Evolutionary conservation across 1,284 basidiomycete species (phyloP).

Genomic region (Peniophora sp.): DNA sequence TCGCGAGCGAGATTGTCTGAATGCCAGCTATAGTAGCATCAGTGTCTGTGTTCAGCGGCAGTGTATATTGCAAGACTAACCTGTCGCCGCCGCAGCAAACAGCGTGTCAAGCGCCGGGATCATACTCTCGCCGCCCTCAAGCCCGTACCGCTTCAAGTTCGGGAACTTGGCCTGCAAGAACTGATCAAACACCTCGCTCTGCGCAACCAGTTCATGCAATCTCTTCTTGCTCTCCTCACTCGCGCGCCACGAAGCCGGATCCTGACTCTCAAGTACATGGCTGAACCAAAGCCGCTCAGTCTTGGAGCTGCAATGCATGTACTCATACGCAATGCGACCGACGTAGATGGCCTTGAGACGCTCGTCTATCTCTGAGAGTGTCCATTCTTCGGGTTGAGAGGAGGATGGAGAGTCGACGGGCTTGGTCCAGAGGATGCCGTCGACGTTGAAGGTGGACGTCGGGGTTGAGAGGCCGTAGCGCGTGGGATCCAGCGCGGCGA

Average conservation of each 20-base stretch:
- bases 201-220: conserved; percentile 63
- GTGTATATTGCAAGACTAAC: conserved; percentile 30
- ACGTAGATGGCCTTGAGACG: conserved; percentile 73
- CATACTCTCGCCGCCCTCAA: conserved; percentile 90
- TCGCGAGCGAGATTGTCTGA: conserved; percentile 66
- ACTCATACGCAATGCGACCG: conserved; percentile 82
- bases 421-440: conserved; percentile 75
- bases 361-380: conserved; percentile 58
- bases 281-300: conserved; percentile 82
- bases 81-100: conserved; percentile 57
- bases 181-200: conserved; percentile 76
- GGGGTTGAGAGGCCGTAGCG: conserved; percentile 68
- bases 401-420: conserved; percentile 34
- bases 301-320: conserved; percentile 79
- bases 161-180: conserved; percentile 80
- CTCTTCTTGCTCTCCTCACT: conserved; percentile 35
- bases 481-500: conserved; percentile 70
- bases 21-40: conserved; percentile 43
- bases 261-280: conserved; percentile 57
- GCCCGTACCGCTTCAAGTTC: conserved; percentile 75
- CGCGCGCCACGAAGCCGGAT: conserved; percentile 5
- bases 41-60: not conserved
- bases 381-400: conserved; percentile 52
- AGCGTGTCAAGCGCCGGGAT: conserved; percentile 75
- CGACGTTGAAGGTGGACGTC: conserved; percentile 54